Evolutionary conservation across 768 basidiomycete genomes (phyloP).

Genomic region (Cystofilobasidium capitatum): DNA sequence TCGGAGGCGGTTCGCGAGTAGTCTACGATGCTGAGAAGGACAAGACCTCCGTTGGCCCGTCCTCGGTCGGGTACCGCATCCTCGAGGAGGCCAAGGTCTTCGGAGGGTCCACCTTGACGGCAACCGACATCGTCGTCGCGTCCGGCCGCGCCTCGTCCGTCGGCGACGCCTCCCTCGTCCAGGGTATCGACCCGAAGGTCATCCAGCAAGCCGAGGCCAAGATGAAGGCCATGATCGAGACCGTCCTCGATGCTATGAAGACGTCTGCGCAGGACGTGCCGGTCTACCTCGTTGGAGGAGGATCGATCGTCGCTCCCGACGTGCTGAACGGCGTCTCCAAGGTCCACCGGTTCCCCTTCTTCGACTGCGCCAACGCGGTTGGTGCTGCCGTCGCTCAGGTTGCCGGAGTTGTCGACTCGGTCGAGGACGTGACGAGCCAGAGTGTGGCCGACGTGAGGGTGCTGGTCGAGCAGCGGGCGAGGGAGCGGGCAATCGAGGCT

Average conservation of each 20-base stretch:
- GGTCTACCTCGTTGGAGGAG: slow-evolving; percentile 58
- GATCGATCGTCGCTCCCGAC: slow-evolving; percentile 52
- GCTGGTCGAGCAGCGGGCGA: neutral
- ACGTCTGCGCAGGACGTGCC: slow-evolving; percentile 52
- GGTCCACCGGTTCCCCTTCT: slow-evolving; percentile 45
- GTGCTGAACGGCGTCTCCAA: slow-evolving; percentile 48
- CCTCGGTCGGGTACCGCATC: slow-evolving; percentile 54
- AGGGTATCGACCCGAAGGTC: slow-evolving; percentile 30
- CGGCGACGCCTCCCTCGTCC: slow-evolving; percentile 33
- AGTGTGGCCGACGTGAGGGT: neutral
- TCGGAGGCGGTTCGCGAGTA: slow-evolving; percentile 42
- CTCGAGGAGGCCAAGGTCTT: slow-evolving; percentile 49
- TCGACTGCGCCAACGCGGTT: slow-evolving; percentile 37
- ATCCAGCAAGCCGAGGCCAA: slow-evolving; percentile 41
- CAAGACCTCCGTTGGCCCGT: slow-evolving; percentile 57
- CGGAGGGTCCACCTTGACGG: slow-evolving; percentile 50
- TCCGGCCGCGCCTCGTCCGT: slow-evolving; percentile 26
- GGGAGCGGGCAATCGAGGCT: neutral
- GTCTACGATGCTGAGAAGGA: slow-evolving; percentile 52
- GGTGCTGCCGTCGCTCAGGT: slow-evolving; percentile 53
- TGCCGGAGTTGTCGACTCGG: no score
- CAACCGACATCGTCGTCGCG: slow-evolving; percentile 54
- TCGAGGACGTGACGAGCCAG: neutral
- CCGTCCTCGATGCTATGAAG: slow-evolving; percentile 54
- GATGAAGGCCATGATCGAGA: slow-evolving; percentile 46